Percentiles rank a stretch among this genome's conserved stretches.
Conservation (phyloP, 116 monocot species). For the Cymodocea nodosa region DNA sequence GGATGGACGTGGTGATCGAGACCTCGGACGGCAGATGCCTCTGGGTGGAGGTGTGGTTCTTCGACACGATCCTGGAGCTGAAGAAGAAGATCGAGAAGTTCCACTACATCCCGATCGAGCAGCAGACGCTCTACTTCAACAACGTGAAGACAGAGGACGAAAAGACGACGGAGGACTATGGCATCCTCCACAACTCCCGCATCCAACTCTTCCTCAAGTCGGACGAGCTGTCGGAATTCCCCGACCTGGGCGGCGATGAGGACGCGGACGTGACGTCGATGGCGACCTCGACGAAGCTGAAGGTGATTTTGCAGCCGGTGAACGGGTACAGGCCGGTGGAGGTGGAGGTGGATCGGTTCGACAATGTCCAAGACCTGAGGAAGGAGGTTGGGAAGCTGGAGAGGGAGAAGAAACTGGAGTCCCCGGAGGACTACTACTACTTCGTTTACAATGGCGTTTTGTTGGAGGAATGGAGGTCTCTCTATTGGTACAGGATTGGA, state of each 20-base stretch:
- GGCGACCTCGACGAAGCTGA: too few species aligned
- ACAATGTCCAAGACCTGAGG: slow-evolving; percentile 37
- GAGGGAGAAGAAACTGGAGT: background rate
- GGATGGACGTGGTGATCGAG: slow-evolving; percentile 34
- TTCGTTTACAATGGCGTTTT: slow-evolving; percentile 39
- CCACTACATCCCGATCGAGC: slow-evolving; percentile 18
- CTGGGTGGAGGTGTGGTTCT: slow-evolving; percentile 27
- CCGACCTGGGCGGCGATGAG: too few species aligned
- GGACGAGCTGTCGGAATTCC: too few species aligned
- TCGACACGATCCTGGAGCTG: slow-evolving; percentile 35
- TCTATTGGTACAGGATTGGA: slow-evolving; percentile 28
- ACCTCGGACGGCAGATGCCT: slow-evolving; percentile 9
- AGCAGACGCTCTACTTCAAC: slow-evolving; percentile 28
- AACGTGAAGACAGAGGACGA: slow-evolving; percentile 29
- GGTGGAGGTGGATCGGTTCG: slow-evolving; percentile 31
- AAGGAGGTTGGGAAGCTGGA: slow-evolving; percentile 25
- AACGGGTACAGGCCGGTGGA: slow-evolving; percentile 16
- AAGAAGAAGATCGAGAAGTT: slow-evolving; percentile 22
- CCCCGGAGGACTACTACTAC: slow-evolving; percentile 25
- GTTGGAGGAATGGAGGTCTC: slow-evolving; percentile 33
- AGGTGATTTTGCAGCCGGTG: slow-evolving; percentile 20
- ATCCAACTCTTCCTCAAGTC: slow-evolving; percentile 11
- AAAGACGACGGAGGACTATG: slow-evolving; percentile 31
- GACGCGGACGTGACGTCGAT: too few species aligned
- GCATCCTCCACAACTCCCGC: slow-evolving; percentile 25